These are phyloP conservation scores for Echria macrotheca DNA, from an alignment of 495 filamentous ascomycete genomes.

Conservation along the genomic window DNA sequence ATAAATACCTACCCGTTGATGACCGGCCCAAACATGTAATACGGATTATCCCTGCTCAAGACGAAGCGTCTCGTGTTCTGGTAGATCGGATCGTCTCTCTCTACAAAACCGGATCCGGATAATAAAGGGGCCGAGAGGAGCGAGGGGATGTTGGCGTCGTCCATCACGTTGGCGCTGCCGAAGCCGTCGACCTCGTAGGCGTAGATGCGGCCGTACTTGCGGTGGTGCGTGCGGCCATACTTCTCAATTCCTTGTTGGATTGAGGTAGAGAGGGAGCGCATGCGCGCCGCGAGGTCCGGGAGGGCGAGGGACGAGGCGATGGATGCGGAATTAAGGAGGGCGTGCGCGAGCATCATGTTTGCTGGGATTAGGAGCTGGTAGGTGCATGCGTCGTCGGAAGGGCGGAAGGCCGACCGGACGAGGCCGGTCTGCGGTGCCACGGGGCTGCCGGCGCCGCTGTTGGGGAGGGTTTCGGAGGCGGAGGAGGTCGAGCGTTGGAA, in stretches of 20 bases:
- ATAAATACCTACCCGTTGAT: slow-evolving; percentile 34
- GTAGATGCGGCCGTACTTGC: slow-evolving; percentile 37
- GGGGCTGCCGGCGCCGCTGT: slow-evolving; percentile 27
- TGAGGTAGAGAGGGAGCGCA: slow-evolving; percentile 41
- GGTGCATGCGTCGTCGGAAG: slow-evolving; percentile 56
- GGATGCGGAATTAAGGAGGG: slow-evolving; percentile 39
- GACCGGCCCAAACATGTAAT: slow-evolving; percentile 51
- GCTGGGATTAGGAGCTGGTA: slow-evolving; percentile 58
- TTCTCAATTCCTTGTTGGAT: slow-evolving; percentile 46
- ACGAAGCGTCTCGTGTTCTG: slow-evolving; percentile 46
- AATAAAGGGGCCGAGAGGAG: slow-evolving; percentile 51
- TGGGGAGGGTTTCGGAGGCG: slow-evolving; percentile 55
- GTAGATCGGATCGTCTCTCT: slow-evolving; percentile 41
- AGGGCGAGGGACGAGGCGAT: slow-evolving; percentile 46
- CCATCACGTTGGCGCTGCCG: slow-evolving; percentile 47
- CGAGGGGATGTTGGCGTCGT: slow-evolving; percentile 58
- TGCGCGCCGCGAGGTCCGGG: slow-evolving; percentile 22
- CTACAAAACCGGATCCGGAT: slow-evolving; percentile 47
- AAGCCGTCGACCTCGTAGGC: slow-evolving; percentile 62
- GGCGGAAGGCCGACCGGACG: slow-evolving; percentile 55
- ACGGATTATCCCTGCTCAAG: slow-evolving; percentile 47
- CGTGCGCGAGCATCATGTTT: slow-evolving; percentile 65
- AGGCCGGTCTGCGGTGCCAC: slow-evolving; percentile 50
- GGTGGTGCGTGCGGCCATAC: slow-evolving; percentile 43
- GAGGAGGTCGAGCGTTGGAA: slow-evolving; percentile 49